These are phyloP conservation scores for Iodosphaeria phyllophila DNA, from an alignment of 2,329 filamentous ascomycete genomes.

Conservation along the genomic window DNA sequence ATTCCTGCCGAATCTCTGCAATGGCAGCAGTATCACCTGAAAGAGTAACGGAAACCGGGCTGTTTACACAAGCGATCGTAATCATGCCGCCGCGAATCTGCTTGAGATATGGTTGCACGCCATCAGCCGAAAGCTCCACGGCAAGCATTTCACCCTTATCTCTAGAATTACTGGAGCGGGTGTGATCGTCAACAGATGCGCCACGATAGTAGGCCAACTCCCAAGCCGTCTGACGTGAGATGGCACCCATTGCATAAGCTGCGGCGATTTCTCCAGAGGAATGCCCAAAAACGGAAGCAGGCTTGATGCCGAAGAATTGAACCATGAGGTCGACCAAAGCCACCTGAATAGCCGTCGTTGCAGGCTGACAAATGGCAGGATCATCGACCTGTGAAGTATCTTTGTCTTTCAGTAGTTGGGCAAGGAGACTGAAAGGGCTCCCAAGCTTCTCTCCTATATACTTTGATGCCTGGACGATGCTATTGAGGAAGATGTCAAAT, in stretches of 20 bases:
- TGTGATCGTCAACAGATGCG: slow-evolving; percentile 1
- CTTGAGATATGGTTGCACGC: slow-evolving; percentile 5
- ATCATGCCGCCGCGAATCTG: slow-evolving; percentile 2
- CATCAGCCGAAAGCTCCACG: slow-evolving; percentile 4
- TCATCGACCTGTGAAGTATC: slow-evolving; percentile 12
- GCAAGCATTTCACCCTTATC: too few species aligned
- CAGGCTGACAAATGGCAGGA: slow-evolving; percentile 14
- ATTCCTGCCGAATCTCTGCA: slow-evolving; percentile 3
- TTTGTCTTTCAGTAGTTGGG: slow-evolving; percentile 15
- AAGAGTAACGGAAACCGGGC: slow-evolving; percentile 7
- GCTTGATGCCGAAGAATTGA: slow-evolving; percentile 7
- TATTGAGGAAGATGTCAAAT: slow-evolving; percentile 10
- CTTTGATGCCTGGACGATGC: slow-evolving; percentile 10
- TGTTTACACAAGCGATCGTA: slow-evolving; percentile 9
- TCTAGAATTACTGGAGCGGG: too few species aligned
- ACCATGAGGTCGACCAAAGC: slow-evolving; percentile 13
- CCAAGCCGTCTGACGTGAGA: slow-evolving; percentile 9
- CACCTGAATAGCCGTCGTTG: slow-evolving; percentile 13
- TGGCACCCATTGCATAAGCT: slow-evolving; percentile 10
- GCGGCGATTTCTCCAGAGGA: slow-evolving; percentile 17
- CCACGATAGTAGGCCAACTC: slow-evolving; percentile 9
- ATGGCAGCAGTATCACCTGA: slow-evolving; percentile 8
- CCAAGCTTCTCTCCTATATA: slow-evolving; percentile 9
- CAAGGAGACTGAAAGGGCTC: slow-evolving; percentile 10
- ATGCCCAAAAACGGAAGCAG: slow-evolving; percentile 13